phyloP scores from a whole-genome alignment of 1,284 basidiomycete genomes.

The Pyrrhoderma noxium region DNA sequence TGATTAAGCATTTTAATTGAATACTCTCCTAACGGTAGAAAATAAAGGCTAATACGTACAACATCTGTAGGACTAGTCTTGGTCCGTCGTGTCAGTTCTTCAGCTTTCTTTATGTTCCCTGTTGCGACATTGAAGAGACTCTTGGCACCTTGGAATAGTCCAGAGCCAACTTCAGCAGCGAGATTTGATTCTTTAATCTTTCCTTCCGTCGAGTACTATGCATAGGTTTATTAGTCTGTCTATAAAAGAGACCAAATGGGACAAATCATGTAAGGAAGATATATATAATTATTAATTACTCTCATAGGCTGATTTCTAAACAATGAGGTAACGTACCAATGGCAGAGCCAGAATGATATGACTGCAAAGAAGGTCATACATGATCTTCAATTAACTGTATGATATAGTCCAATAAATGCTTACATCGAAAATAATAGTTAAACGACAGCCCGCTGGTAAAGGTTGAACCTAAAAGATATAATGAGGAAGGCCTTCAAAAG shows the following conservation, averaged over 20 bases:
- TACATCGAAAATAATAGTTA: slow-evolving; percentile 85
- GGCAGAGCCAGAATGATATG: slow-evolving; percentile 63
- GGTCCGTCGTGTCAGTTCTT: slow-evolving; percentile 55
- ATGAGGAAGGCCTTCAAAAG: neutral
- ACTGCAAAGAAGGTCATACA: slow-evolving; percentile 32
- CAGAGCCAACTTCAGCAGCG: slow-evolving; percentile 70
- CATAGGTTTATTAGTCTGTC: neutral
- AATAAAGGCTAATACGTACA: slow-evolving; percentile 28
- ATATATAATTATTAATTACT: slow-evolving; percentile 25
- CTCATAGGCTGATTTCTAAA: too few species aligned
- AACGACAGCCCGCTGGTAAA: slow-evolving; percentile 76
- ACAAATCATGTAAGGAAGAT: slow-evolving; percentile 54
- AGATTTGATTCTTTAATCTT: slow-evolving; percentile 91
- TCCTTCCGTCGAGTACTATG: slow-evolving; percentile 84
- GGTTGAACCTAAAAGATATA: slow-evolving; percentile 35
- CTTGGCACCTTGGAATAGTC: slow-evolving; percentile 55
- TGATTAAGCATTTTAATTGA: neutral
- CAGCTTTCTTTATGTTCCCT: slow-evolving; percentile 47
- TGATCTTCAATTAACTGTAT: neutral
- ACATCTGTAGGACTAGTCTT: slow-evolving; percentile 75
- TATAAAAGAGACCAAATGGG: neutral
- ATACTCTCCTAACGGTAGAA: neutral
- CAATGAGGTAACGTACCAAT: slow-evolving; percentile 42
- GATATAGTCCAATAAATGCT: slow-evolving; percentile 26
- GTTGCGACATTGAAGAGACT: slow-evolving; percentile 43